phyloP scores from a whole-genome alignment of 352 stramenopile genomes.

The Pythium folliculosum region DNA sequence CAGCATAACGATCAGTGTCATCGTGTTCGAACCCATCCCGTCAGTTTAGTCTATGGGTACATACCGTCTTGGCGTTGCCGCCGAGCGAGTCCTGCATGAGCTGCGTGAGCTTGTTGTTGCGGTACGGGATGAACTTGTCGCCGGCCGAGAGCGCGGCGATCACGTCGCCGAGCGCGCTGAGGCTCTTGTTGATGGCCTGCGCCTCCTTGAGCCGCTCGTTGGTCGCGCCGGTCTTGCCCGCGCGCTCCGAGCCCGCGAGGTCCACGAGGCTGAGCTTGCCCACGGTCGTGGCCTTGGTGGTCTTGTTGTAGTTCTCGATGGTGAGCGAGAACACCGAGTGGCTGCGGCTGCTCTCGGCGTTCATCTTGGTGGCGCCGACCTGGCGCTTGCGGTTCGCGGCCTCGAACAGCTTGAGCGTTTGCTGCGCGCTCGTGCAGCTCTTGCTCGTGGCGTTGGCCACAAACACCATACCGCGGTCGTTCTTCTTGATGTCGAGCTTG shows the following conservation, averaged over 20 bases:
- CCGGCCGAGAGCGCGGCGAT: constrained; percentile 89
- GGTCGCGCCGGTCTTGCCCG: constrained; percentile 85
- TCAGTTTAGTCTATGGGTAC: too few species aligned
- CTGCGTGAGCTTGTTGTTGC: constrained; percentile 94
- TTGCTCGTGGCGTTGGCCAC: constrained; percentile 88
- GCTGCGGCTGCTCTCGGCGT: constrained; percentile 88
- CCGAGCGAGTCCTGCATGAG: constrained; percentile 93
- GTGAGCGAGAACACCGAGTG: constrained; percentile 91
- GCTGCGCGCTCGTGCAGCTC: constrained; percentile 57
- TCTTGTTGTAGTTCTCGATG: constrained; percentile 89
- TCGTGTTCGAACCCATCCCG: too few species aligned
- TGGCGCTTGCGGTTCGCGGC: constrained; percentile 88
- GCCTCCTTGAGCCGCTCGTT: constrained; percentile 86
- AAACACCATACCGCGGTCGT: constrained; percentile 91
- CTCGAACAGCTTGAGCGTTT: constrained; percentile 88
- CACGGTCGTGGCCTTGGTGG: constrained; percentile 78
- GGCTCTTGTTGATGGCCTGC: constrained; percentile 90
- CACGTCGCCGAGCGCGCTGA: constrained; percentile 90
- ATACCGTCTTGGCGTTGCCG: constrained; percentile 92
- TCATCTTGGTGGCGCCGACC: constrained; percentile 92
- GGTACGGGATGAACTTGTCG: constrained; percentile 94
- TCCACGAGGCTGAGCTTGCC: constrained; percentile 89
- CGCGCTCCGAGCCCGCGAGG: constrained; percentile 86
- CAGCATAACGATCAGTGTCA: too few species aligned
- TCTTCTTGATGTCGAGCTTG: constrained; percentile 95